A percentile compares a stretch with the other conserved stretches of the same genome.
These are phyloP conservation scores for grape (Vitis vinifera) DNA, from an alignment of 164 flowering plant species.

Conservation along the genomic window DNA sequence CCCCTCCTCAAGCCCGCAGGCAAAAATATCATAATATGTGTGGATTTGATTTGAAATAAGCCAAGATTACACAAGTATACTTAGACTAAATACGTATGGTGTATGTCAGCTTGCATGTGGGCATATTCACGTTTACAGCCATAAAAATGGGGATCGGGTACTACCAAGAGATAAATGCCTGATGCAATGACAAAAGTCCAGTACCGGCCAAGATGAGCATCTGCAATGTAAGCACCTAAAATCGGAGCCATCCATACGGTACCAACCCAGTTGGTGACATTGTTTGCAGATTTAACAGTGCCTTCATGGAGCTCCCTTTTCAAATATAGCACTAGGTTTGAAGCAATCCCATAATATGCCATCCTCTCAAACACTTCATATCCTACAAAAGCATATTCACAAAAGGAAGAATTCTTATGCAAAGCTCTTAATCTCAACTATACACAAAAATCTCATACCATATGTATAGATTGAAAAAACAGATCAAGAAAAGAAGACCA, in stretches of 20 bases:
- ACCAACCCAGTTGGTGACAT: constrained; percentile 69
- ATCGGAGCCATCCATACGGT: constrained; percentile 70
- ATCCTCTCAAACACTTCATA: constrained; percentile 75
- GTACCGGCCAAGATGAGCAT: constrained; percentile 64
- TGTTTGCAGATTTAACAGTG: constrained; percentile 56
- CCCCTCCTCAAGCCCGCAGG: too few species aligned
- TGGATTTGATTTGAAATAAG: too few species aligned
- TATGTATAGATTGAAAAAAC: too few species aligned
- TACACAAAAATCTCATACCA: too few species aligned
- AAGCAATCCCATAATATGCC: constrained; percentile 71
- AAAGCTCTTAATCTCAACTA: background rate
- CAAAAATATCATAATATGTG: too few species aligned
- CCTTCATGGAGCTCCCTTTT: constrained; percentile 58
- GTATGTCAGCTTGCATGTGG: too few species aligned
- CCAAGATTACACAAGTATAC: too few species aligned
- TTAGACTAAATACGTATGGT: too few species aligned
- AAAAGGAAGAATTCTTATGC: background rate
- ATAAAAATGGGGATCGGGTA: background rate
- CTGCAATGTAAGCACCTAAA: constrained; percentile 73
- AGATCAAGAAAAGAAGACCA: too few species aligned
- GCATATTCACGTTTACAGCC: too few species aligned
- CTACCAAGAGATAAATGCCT: constrained; percentile 51
- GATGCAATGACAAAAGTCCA: constrained; percentile 66
- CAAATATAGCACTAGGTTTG: constrained; percentile 57
- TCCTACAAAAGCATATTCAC: constrained; percentile 21